A percentile compares a stretch with the other conserved stretches of the same genome.
Conservation (phyloP, 129 eudicot species). For the Flaveria linearis region DNA sequence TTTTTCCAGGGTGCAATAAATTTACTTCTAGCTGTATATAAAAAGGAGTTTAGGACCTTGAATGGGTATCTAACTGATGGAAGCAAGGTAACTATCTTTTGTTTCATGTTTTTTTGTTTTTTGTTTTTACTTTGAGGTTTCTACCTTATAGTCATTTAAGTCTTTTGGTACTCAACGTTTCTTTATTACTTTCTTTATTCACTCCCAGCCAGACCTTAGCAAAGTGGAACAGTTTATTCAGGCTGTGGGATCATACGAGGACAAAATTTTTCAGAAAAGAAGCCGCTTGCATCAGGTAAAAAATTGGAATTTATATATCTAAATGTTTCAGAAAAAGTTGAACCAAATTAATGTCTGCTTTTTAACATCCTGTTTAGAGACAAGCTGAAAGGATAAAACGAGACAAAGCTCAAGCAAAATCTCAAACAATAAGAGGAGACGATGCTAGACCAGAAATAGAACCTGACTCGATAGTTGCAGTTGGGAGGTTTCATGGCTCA, state of each 20-base stretch:
- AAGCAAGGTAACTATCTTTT: conserved; percentile 61
- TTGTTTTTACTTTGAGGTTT: conserved; percentile 1
- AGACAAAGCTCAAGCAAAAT: conserved; percentile 68
- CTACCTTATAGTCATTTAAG: conserved; percentile 3
- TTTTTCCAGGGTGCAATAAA: conserved; percentile 84
- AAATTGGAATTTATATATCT: neutral
- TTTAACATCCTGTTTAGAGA: conserved; percentile 46
- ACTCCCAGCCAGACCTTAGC: conserved; percentile 67
- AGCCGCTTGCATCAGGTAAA: conserved; percentile 77
- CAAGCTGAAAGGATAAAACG: conserved; percentile 91
- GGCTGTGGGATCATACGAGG: conserved; percentile 94
- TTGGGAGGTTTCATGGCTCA: conserved; percentile 89
- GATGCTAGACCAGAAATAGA: conserved; percentile 65
- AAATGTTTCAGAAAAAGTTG: conserved; percentile 12
- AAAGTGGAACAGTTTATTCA: conserved; percentile 93
- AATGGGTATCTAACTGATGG: conserved; percentile 91
- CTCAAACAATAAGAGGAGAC: conserved; percentile 77
- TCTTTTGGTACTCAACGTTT: conserved; percentile 12
- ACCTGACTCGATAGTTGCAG: conserved; percentile 84
- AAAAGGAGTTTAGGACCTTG: conserved; percentile 71
- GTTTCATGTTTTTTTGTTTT: neutral
- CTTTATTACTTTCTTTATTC: conserved; percentile 28
- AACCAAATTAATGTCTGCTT: conserved; percentile 10
- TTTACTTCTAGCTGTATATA: conserved; percentile 86
- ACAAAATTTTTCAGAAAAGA: conserved; percentile 87